These are phyloP conservation scores for Keqinozyma sinolaborantium DNA, from an alignment of 1,139 yeast genomes.

Conservation along the genomic window DNA sequence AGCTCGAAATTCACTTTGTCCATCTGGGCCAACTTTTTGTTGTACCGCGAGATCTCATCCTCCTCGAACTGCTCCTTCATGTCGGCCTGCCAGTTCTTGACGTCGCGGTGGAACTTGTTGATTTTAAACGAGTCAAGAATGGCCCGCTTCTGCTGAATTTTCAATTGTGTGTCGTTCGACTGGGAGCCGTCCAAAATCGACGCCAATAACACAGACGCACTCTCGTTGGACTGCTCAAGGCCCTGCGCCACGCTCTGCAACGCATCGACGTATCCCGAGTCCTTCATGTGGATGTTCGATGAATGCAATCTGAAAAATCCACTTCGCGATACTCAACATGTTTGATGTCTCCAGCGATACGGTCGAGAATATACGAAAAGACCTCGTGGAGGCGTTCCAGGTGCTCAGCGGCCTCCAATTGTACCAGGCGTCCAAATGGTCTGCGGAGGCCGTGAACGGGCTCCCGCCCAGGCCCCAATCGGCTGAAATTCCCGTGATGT, in stretches of 20 bases:
- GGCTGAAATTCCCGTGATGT: constrained; percentile 11
- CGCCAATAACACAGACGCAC: constrained; percentile 11
- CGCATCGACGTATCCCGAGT: background rate
- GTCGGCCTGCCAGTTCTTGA: constrained; percentile 27
- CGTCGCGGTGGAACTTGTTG: constrained; percentile 26
- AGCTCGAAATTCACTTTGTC: constrained; percentile 24
- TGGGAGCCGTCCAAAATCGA: background rate
- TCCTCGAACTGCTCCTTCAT: constrained; percentile 18
- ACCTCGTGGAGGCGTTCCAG: constrained; percentile 1
- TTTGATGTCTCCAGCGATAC: constrained; percentile 6
- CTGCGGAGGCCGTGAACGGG: constrained; percentile 69
- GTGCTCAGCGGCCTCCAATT: constrained; percentile 17
- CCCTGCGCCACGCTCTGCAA: background rate
- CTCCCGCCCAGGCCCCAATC: constrained; percentile 12
- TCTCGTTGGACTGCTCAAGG: background rate
- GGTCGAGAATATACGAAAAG: constrained; percentile 11
- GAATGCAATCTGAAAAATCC: background rate
- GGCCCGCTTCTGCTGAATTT: constrained; percentile 17
- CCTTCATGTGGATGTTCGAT: background rate
- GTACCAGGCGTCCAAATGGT: constrained; percentile 76
- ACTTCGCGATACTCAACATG: background rate
- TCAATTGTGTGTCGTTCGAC: constrained; percentile 9
- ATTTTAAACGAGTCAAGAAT: constrained; percentile 34
- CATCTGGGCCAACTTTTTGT: constrained; percentile 27
- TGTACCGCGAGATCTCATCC: constrained; percentile 25